Base-by-base conservation (phyloP, 306 rosid species). In the Ormosia emarginata region DNA sequence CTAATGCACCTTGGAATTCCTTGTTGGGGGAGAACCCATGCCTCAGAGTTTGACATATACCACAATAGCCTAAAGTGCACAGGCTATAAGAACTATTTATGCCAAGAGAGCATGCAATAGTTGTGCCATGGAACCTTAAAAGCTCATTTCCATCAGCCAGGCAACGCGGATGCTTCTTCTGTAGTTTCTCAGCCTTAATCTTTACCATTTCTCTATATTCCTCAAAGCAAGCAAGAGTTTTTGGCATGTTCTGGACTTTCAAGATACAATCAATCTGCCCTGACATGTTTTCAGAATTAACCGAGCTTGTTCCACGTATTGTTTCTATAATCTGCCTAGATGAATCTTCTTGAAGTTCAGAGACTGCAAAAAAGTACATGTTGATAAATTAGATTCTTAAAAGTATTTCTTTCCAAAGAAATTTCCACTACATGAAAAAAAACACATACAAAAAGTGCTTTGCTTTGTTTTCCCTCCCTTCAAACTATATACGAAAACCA, bases 91-190 rank as follows among this genome's bases (percentile, higher is more conserved):
- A 88, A 67, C 74, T 82, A 8, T 85, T 75, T 33, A 6, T 29
- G 15, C 87, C 92, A 4, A 90, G 86, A 30, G 97, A 82, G 57
- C 97, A 92, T 53, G 87, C 85, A 74, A 90, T 24, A 6, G 85
- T 85, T 40, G 97, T 85, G 81, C 92, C 90, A 63, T 90, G 87
- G 80, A 90, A 92, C 87, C 90, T 87, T 50, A 92, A 70, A 53
- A 90, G 89, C 74, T 92, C 94, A 61, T 92, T 89, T 36, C 97
- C 97, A 78, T 92, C 92, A 6, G 74, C 94, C 10, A 87, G 44
- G 56, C 97, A 92, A 73, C 92, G 94, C 0, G 91, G 88, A 43
- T 85, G 86, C 55, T 82, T 83, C 58, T 75, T 82, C 6, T 72
- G 67, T 14, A 67, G 71, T 53, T 67, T 86, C 2, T 86, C 85